Conservation (phyloP, 768 basidiomycete species). For the Naganishia antarctica region DNA sequence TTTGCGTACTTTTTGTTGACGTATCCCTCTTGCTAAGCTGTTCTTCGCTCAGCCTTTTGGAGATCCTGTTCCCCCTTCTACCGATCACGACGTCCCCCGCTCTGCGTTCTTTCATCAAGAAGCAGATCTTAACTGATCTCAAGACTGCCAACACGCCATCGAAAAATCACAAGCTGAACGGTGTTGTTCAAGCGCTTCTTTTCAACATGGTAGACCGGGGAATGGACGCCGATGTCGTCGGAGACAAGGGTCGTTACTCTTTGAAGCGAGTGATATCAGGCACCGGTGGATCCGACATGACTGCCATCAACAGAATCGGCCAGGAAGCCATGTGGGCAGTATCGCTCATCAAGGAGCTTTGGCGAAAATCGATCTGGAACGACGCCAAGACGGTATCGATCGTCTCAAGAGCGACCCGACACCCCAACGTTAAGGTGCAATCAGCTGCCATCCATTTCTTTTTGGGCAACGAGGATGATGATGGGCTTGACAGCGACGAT, state of each 20-base stretch:
- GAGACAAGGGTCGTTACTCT: slow-evolving; percentile 63
- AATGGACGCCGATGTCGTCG: slow-evolving; percentile 71
- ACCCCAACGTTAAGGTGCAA: slow-evolving; percentile 89
- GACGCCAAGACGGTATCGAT: slow-evolving; percentile 91
- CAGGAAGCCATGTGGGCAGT: slow-evolving; percentile 98
- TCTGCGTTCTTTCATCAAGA: slow-evolving; percentile 78
- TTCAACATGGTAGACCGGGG: slow-evolving; percentile 94
- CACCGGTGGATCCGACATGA: slow-evolving; percentile 51
- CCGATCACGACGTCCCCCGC: slow-evolving; percentile 84
- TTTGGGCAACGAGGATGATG: slow-evolving; percentile 68
- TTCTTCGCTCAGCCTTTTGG: slow-evolving; percentile 62
- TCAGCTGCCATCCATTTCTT: slow-evolving; percentile 93
- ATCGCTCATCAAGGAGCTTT: slow-evolving; percentile 84
- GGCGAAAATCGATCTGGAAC: slow-evolving; percentile 88
- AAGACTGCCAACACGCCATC: slow-evolving; percentile 78
- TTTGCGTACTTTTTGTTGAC: neutral
- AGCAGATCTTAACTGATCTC: slow-evolving; percentile 92
- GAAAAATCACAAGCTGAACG: slow-evolving; percentile 93
- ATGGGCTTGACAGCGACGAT: slow-evolving; percentile 63
- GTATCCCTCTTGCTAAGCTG: slow-evolving; percentile 8
- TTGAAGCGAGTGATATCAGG: slow-evolving; percentile 20
- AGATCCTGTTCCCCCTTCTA: slow-evolving; percentile 86
- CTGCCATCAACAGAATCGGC: slow-evolving; percentile 50
- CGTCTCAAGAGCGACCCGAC: slow-evolving; percentile 82
- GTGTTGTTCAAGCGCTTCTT: slow-evolving; percentile 89